These are phyloP conservation scores for Physcomitrium patens DNA, from an alignment of 225 moss, liverwort and hornwort species.

Conservation along the genomic window DNA sequence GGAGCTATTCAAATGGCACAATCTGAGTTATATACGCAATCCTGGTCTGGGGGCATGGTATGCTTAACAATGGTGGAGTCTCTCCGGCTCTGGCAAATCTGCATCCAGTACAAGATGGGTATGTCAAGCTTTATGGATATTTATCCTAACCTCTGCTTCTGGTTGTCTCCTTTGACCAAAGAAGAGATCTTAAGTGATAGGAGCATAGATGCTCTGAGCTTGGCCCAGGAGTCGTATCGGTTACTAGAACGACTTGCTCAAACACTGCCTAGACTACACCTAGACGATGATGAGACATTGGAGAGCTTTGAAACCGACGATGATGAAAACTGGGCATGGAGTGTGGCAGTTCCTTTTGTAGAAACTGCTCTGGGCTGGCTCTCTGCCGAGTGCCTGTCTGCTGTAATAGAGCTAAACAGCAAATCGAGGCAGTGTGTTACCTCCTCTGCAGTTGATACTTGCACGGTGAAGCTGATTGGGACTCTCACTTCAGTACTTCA, in stretches of 20 bases:
- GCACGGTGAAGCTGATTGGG: conserved; percentile 52
- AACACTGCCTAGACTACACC: conserved; percentile 75
- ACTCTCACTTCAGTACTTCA: conserved; percentile 73
- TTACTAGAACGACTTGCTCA: conserved; percentile 77
- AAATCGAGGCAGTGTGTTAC: conserved; percentile 25
- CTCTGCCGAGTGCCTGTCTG: conserved; percentile 57
- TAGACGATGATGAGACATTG: conserved; percentile 37
- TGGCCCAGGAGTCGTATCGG: conserved; percentile 78
- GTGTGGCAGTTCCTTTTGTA: conserved; percentile 80
- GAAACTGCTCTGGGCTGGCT: conserved; percentile 90
- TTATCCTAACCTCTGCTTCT: conserved; percentile 82
- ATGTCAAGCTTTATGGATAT: conserved; percentile 76
- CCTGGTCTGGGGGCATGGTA: conserved; percentile 39
- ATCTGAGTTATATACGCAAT: conserved; percentile 50
- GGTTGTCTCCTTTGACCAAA: conserved; percentile 72
- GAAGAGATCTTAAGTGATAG: conserved; percentile 55
- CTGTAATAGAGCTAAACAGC: conserved; percentile 35
- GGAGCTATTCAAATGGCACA: conserved; percentile 73
- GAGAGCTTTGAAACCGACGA: conserved; percentile 45
- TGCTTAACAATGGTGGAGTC: conserved; percentile 55
- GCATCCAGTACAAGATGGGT: conserved; percentile 80
- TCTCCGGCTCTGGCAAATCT: conserved; percentile 85
- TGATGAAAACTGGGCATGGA: conserved; percentile 84
- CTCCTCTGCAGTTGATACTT: conserved; percentile 20
- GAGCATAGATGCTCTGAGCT: conserved; percentile 41